Evolutionary conservation across 2,329 filamentous ascomycete species (phyloP).

Genomic region (Stachybotrys chartarum): DNA sequence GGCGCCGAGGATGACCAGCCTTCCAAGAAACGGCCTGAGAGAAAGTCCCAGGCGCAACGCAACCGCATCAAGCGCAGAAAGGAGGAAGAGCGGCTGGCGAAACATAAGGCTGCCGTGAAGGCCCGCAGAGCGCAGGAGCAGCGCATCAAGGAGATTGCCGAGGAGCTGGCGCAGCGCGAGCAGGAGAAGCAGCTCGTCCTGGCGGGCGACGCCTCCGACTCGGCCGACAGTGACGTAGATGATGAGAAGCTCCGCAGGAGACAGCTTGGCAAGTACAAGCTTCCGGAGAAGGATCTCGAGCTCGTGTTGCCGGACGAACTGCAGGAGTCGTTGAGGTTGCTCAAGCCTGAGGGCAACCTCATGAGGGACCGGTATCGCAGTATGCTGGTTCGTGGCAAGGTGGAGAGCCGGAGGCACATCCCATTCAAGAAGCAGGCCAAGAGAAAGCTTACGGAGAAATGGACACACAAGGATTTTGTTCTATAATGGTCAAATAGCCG

Average conservation of each 20-base stretch:
- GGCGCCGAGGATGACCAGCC: slow-evolving; percentile 63
- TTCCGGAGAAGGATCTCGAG: slow-evolving; percentile 76
- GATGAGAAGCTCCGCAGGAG: slow-evolving; percentile 61
- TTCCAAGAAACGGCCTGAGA: slow-evolving; percentile 60
- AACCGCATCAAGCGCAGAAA: slow-evolving; percentile 87
- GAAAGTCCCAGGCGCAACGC: slow-evolving; percentile 79
- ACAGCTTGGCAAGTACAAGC: slow-evolving; percentile 64
- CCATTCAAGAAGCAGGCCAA: slow-evolving; percentile 77
- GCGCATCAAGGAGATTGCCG: slow-evolving; percentile 63
- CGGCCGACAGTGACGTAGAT: slow-evolving; percentile 49
- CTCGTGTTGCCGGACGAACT: slow-evolving; percentile 77
- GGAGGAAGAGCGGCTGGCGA: slow-evolving; percentile 70
- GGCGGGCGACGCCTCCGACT: slow-evolving; percentile 27
- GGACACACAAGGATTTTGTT: slow-evolving; percentile 89
- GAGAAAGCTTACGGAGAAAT: slow-evolving; percentile 85
- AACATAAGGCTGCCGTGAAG: slow-evolving; percentile 70
- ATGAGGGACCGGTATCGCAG: slow-evolving; percentile 88
- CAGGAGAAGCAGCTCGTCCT: slow-evolving; percentile 35
- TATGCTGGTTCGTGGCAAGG: slow-evolving; percentile 78
- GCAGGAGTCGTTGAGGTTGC: slow-evolving; percentile 69
- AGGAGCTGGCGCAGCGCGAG: slow-evolving; percentile 54
- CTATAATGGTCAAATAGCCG: slow-evolving; percentile 10
- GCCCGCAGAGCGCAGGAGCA: slow-evolving; percentile 65
- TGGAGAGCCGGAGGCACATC: slow-evolving; percentile 75
- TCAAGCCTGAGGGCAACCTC: slow-evolving; percentile 94